phyloP scores from a whole-genome alignment of 306 rosid species.

The Medicago arabica region DNA sequence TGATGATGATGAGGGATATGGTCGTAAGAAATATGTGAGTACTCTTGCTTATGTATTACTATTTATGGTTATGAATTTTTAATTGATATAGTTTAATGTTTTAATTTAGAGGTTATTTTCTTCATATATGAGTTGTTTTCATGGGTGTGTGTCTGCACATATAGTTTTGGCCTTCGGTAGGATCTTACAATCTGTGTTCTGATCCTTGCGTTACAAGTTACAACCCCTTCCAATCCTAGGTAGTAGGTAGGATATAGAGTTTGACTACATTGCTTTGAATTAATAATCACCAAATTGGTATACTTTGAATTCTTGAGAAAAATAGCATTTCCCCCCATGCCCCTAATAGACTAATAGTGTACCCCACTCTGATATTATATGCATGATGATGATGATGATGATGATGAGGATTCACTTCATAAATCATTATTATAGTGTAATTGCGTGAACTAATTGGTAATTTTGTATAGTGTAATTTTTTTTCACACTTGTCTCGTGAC shows the following conservation, averaged over 20 bases:
- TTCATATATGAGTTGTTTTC: neutral
- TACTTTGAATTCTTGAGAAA: neutral
- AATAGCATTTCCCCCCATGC: neutral
- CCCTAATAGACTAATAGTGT: conserved; percentile 2
- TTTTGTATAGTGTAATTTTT: neutral
- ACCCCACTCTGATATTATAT: conserved; percentile 8
- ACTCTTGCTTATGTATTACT: neutral
- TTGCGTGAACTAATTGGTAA: conserved; percentile 25
- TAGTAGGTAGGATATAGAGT: neutral
- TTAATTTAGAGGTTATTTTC: neutral
- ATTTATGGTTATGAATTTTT: neutral
- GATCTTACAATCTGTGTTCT: neutral
- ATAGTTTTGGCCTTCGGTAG: neutral
- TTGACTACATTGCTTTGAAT: too few species aligned
- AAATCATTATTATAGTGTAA: neutral
- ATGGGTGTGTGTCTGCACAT: neutral
- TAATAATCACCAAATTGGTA: too few species aligned
- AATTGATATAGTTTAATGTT: neutral
- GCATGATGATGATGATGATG: neutral
- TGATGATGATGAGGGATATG: conserved; percentile 61
- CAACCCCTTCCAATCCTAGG: neutral
- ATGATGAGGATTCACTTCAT: neutral
- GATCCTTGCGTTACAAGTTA: neutral
- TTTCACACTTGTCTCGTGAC: neutral
- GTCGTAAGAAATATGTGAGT: conserved; percentile 87